phyloP scores from a whole-genome alignment of 805 yeast genomes.

The Jamesozyma hellenica region DNA sequence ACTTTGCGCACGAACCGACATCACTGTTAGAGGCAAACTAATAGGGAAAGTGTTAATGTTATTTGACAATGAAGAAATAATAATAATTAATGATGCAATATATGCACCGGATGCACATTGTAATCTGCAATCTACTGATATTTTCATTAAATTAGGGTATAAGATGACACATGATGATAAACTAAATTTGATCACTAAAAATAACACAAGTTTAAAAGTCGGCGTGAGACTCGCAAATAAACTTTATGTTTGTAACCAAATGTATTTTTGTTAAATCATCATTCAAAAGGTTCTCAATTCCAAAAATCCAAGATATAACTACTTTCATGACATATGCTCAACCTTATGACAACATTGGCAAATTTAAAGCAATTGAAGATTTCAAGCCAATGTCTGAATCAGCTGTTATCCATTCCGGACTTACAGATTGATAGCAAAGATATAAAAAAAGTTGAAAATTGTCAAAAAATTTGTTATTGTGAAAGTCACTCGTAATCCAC shows the following conservation, averaged over 20 bases:
- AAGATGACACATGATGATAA: background rate
- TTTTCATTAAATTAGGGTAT: background rate
- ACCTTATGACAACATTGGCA: background rate
- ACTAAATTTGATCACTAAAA: background rate
- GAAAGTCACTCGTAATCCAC: background rate
- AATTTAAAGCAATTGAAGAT: background rate
- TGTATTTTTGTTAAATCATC: background rate
- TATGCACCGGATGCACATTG: background rate
- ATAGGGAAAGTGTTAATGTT: background rate
- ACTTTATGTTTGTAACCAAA: background rate
- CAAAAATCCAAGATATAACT: background rate
- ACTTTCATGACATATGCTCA: background rate
- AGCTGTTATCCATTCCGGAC: background rate
- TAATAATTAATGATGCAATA: background rate
- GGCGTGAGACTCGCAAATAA: background rate
- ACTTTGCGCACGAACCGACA: no score
- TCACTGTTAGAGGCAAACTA: background rate
- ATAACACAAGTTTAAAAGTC: background rate
- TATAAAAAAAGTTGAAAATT: background rate
- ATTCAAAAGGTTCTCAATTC: background rate
- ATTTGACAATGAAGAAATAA: background rate
- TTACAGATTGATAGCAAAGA: background rate
- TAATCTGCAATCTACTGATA: background rate
- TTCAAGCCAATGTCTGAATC: background rate
- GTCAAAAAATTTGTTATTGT: background rate